Conservation (phyloP, 1,139 yeast species). For the Kurtzmaniella quercitrusa region DNA sequence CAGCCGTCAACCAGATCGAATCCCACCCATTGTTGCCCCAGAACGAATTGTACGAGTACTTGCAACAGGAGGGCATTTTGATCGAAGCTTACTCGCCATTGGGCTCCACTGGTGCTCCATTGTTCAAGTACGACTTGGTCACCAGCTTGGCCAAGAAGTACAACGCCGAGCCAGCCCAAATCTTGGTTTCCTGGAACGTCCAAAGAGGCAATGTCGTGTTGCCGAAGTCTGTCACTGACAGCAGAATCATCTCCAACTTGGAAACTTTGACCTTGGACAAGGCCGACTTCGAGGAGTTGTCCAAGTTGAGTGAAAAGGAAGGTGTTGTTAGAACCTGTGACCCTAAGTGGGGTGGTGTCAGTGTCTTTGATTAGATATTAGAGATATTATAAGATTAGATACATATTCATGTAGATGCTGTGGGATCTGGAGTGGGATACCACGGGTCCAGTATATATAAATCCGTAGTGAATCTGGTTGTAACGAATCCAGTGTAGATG, state of each 20-base stretch:
- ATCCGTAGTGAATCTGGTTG: too few species aligned
- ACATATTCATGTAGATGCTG: too few species aligned
- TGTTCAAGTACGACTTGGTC: conserved; percentile 39
- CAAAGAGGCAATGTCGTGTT: conserved; percentile 49
- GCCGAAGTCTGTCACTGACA: conserved; percentile 47
- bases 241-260: conserved; percentile 31
- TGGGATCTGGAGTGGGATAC: too few species aligned
- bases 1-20: conserved; percentile 57
- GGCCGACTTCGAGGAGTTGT: conserved; percentile 32
- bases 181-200: conserved; percentile 52
- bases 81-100: conserved; percentile 59
- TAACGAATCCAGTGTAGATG: too few species aligned
- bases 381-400: too few species aligned
- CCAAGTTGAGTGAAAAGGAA: conserved; percentile 23
- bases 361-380: conserved; percentile 1
- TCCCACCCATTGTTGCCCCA: conserved; percentile 59
- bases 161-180: conserved; percentile 37
- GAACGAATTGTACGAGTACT: conserved; percentile 39
- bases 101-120: conserved; percentile 54
- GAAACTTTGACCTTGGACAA: conserved; percentile 25
- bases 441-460: too few species aligned
- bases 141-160: conserved; percentile 42
- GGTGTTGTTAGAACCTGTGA: conserved; percentile 28
- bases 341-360: conserved; percentile 17
- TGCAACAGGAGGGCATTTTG: conserved; percentile 39